phyloP scores from a whole-genome alignment of 2,329 filamentous ascomycete genomes.

The Talaromyces sp. region DNA sequence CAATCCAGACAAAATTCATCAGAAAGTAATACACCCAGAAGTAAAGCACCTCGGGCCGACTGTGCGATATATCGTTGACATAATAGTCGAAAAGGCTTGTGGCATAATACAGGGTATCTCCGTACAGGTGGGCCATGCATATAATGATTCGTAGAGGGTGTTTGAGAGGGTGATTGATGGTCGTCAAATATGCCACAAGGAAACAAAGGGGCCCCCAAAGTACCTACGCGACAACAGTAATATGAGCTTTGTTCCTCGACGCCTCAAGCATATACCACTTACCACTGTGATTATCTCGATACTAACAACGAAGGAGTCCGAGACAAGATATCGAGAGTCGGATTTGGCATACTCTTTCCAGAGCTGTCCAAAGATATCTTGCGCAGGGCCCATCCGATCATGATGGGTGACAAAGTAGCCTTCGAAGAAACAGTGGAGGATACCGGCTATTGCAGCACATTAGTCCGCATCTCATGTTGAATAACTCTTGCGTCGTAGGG shows the following conservation, averaged over 20 bases:
- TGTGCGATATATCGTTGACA: constrained; percentile 51
- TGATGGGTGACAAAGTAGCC: constrained; percentile 75
- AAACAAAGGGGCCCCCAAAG: constrained; percentile 60
- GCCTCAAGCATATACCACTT: constrained; percentile 27
- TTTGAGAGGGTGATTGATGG: constrained; percentile 51
- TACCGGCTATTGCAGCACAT: constrained; percentile 32
- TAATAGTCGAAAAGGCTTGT: constrained; percentile 59
- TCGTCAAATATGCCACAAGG: constrained; percentile 51
- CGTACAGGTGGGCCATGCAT: constrained; percentile 60
- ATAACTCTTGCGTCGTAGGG: not conserved
- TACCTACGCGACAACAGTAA: constrained; percentile 32
- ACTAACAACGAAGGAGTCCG: constrained; percentile 78
- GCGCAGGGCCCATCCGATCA: constrained; percentile 57
- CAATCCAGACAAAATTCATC: constrained; percentile 64
- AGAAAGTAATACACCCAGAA: constrained; percentile 63
- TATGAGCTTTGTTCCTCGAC: not conserved
- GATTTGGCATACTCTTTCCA: constrained; percentile 92
- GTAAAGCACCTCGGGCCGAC: constrained; percentile 58
- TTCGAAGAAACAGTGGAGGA: constrained; percentile 75
- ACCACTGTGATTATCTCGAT: constrained; percentile 79
- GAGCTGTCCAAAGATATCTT: constrained; percentile 73
- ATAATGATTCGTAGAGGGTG: constrained; percentile 57
- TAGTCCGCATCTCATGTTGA: not conserved
- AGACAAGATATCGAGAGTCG: constrained; percentile 79
- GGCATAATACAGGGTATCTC: constrained; percentile 60